These are phyloP conservation scores for Sordaria brevicollis DNA, from an alignment of 495 filamentous ascomycete genomes.

Conservation along the genomic window DNA sequence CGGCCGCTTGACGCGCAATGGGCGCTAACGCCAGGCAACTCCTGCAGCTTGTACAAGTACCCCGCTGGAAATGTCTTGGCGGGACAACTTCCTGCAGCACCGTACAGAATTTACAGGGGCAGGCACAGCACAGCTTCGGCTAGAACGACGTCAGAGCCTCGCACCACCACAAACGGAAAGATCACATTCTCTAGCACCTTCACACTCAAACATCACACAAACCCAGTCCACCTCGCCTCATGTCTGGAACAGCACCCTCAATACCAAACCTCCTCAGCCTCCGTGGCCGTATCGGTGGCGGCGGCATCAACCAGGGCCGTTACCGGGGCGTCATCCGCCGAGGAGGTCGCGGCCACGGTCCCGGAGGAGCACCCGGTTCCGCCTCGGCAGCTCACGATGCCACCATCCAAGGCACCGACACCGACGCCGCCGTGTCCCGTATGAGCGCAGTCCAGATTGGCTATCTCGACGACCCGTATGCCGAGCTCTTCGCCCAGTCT, in stretches of 20 bases:
- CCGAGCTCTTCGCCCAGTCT: slow-evolving; percentile 47
- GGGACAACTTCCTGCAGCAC: neutral
- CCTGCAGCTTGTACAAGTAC: neutral
- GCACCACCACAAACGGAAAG: neutral
- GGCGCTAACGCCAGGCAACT: neutral
- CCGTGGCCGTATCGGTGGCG: slow-evolving; percentile 24
- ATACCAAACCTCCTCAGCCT: slow-evolving; percentile 70
- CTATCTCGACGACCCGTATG: slow-evolving; percentile 78
- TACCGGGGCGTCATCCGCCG: slow-evolving; percentile 33
- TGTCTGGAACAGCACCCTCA: slow-evolving; percentile 50
- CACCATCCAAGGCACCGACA: slow-evolving; percentile 79
- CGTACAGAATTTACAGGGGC: neutral
- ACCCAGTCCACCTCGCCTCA: slow-evolving; percentile 15
- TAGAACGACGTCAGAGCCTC: neutral
- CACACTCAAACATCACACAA: neutral
- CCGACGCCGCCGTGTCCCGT: slow-evolving; percentile 80
- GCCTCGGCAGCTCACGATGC: slow-evolving; percentile 26
- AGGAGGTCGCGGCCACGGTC: slow-evolving; percentile 29
- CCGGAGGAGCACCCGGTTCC: slow-evolving; percentile 9
- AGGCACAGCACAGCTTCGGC: neutral
- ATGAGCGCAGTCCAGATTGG: slow-evolving; percentile 81
- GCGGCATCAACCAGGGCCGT: slow-evolving; percentile 25
- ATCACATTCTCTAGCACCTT: neutral
- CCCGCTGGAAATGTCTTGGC: neutral
- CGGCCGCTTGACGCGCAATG: neutral